Conservation (phyloP, 73 alveolate genomes). For the Diophrys sp. region DNA sequence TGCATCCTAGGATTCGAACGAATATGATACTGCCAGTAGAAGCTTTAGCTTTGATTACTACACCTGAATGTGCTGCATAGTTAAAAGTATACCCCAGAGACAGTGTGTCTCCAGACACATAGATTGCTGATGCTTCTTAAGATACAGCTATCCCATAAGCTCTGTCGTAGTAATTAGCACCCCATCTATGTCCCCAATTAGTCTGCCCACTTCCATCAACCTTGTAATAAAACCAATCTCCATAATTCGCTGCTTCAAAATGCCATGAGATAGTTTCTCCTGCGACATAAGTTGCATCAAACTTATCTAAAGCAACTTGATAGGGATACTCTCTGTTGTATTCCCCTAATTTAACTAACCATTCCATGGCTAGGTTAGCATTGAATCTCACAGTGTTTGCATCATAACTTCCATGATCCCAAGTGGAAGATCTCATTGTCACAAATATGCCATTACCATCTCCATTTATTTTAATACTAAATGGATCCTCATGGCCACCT, state of each 20-base stretch:
- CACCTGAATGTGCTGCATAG: not conserved
- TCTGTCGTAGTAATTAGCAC: not conserved
- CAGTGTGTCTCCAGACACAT: not conserved
- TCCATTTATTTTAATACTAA: no score
- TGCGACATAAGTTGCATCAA: not conserved
- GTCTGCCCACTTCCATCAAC: not conserved
- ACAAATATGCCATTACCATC: not conserved
- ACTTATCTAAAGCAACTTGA: not conserved
- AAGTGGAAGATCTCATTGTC: not conserved
- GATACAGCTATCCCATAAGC: not conserved
- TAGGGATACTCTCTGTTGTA: not conserved
- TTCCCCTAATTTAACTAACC: not conserved
- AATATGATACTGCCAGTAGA: not conserved
- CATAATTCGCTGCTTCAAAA: not conserved
- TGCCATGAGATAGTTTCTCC: not conserved
- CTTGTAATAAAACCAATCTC: not conserved
- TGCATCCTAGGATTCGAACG: not conserved
- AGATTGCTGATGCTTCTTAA: not conserved
- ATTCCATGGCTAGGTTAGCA: not conserved
- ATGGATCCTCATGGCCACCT: not conserved
- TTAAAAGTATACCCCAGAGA: not conserved
- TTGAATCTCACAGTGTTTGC: not conserved
- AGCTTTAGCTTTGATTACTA: not conserved
- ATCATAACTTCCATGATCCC: not conserved
- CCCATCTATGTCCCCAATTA: not conserved